phyloP scores from a whole-genome alignment of 2,329 filamentous ascomycete genomes.

The Boeremia exigua region DNA sequence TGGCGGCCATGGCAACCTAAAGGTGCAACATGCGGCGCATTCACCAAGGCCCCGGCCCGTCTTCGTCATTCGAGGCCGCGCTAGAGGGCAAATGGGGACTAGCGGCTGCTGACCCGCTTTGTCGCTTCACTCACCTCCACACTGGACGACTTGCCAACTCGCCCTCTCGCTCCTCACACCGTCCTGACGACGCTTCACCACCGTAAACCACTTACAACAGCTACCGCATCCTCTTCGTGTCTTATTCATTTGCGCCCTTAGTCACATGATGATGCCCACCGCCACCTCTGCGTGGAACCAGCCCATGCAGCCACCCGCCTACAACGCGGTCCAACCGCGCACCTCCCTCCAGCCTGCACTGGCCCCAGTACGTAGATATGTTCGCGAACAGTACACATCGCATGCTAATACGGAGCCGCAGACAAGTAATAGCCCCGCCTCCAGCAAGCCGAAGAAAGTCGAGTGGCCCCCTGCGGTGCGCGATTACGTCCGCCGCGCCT shows the following conservation, averaged over 20 bases:
- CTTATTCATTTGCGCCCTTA: conserved; percentile 7
- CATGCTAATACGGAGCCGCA: conserved; percentile 26
- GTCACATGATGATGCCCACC: conserved; percentile 35
- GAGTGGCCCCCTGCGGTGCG: conserved; percentile 85
- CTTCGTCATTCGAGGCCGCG: conserved; percentile 26
- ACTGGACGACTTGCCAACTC: background rate
- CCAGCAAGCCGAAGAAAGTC: conserved; percentile 63
- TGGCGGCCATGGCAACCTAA: conserved; percentile 23
- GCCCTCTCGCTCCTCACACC: conserved; percentile 9
- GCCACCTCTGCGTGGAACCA: conserved; percentile 35
- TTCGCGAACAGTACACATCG: background rate
- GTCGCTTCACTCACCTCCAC: conserved; percentile 30
- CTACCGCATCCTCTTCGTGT: conserved; percentile 1
- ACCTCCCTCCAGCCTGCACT: conserved; percentile 40
- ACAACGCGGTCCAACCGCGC: conserved; percentile 55
- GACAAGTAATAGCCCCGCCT: conserved; percentile 29
- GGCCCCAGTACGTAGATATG: conserved; percentile 27
- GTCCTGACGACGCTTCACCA: background rate
- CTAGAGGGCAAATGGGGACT: conserved; percentile 15
- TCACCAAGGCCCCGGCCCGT: conserved; percentile 19
- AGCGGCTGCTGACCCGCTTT: conserved; percentile 20
- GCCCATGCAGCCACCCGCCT: conserved; percentile 47
- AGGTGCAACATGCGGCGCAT: conserved; percentile 8
- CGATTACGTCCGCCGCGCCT: conserved; percentile 87
- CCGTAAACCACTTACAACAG: conserved; percentile 27